Evolutionary conservation across 148 eudicot species (phyloP).

Genomic region (Vaccinium corymbosum): DNA sequence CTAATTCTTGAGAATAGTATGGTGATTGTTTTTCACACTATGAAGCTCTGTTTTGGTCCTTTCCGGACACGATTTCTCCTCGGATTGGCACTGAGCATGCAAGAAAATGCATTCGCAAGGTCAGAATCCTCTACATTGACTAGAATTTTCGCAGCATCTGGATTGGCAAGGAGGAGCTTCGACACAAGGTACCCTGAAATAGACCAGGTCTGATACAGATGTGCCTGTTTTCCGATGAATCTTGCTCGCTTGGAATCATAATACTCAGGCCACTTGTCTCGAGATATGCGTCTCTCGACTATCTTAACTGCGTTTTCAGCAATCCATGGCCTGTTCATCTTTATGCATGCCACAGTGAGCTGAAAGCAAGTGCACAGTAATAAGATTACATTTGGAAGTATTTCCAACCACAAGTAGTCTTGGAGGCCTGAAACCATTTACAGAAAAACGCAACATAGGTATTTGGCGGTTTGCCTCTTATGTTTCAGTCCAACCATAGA

Average conservation of each 20-base stretch:
- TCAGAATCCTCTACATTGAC: constrained; percentile 56
- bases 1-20: not conserved
- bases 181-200: constrained; percentile 78
- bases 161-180: constrained; percentile 56
- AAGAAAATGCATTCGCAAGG: constrained; percentile 53
- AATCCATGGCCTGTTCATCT: constrained; percentile 72
- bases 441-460: not conserved
- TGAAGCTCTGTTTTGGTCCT: constrained; percentile 42
- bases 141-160: constrained; percentile 50
- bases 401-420: not conserved
- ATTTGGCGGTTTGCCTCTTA: not conserved
- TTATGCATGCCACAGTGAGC: constrained; percentile 78
- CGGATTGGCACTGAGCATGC: constrained; percentile 59
- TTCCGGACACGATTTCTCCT: constrained; percentile 60
- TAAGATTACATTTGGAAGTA: not conserved
- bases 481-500: not conserved
- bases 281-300: constrained; percentile 56
- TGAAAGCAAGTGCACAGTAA: constrained; percentile 24
- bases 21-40: constrained; percentile 34
- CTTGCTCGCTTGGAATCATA: constrained; percentile 64
- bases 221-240: constrained; percentile 73
- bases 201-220: constrained; percentile 71
- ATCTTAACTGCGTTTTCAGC: constrained; percentile 58
- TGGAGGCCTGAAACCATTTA: not conserved
- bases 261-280: constrained; percentile 84